A percentile compares a stretch with the other conserved stretches of the same genome.
phyloP scores from a whole-genome alignment of 2,329 filamentous ascomycete genomes.

The Sclerotinia nivalis region DNA sequence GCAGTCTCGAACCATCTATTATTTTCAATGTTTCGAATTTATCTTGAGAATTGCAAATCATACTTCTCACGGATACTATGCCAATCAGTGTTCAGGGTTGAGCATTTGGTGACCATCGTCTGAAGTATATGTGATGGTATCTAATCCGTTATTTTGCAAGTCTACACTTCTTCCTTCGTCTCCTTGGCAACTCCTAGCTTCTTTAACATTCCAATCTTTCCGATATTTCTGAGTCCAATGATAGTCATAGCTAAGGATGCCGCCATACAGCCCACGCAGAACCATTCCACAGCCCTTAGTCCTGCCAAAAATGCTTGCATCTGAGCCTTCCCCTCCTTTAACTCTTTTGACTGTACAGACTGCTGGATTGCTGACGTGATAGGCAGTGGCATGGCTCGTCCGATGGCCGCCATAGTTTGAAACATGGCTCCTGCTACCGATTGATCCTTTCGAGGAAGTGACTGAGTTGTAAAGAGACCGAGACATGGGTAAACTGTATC shows the following conservation, averaged over 20 bases:
- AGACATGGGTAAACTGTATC: constrained; percentile 67
- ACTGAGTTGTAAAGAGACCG: constrained; percentile 64
- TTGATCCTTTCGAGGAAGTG: constrained; percentile 63
- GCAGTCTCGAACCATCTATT: neutral
- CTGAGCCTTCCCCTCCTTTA: constrained; percentile 38
- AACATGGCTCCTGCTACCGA: constrained; percentile 68
- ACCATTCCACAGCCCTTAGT: constrained; percentile 33
- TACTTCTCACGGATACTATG: neutral
- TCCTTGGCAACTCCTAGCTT: constrained; percentile 29
- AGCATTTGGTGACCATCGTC: no score
- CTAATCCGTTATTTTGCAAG: neutral
- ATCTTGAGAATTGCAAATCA: neutral
- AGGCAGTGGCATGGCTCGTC: constrained; percentile 64
- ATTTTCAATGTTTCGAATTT: neutral
- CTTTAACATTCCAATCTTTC: constrained; percentile 37
- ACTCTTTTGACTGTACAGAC: constrained; percentile 55
- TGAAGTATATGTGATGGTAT: no score
- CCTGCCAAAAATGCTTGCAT: constrained; percentile 29
- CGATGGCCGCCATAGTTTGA: constrained; percentile 65
- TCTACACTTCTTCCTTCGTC: neutral
- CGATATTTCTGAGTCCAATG: constrained; percentile 34
- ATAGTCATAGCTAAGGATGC: constrained; percentile 24
- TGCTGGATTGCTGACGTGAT: constrained; percentile 66
- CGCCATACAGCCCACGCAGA: constrained; percentile 32
- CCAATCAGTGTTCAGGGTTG: no score